These are phyloP conservation scores for Ustulina deusta DNA, from an alignment of 2,329 filamentous ascomycete species.

Conservation along the genomic window DNA sequence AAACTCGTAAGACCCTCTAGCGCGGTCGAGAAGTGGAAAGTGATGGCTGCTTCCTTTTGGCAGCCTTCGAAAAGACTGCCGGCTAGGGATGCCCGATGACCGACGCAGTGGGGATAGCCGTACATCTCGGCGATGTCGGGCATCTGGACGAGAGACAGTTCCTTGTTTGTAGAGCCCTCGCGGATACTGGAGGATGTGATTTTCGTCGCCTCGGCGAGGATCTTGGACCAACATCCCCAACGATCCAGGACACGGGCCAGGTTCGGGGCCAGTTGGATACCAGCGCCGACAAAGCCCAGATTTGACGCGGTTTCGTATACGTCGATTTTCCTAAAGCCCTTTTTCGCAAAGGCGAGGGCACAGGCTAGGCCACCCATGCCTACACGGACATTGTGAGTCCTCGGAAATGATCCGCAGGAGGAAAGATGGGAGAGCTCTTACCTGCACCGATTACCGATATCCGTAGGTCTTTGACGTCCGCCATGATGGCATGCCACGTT, in stretches of 20 bases:
- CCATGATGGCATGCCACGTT: conserved; percentile 44
- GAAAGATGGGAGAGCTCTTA: conserved; percentile 43
- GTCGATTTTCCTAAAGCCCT: conserved; percentile 78
- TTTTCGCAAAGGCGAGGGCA: conserved; percentile 79
- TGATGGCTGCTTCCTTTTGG: conserved; percentile 70
- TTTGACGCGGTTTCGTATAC: conserved; percentile 80
- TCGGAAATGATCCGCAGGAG: not conserved
- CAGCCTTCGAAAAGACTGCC: conserved; percentile 78
- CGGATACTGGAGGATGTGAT: conserved; percentile 79
- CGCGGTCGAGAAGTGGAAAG: conserved; percentile 74
- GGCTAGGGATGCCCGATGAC: conserved; percentile 79
- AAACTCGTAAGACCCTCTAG: conserved; percentile 70
- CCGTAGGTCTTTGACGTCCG: conserved; percentile 52
- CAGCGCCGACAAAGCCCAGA: conserved; percentile 85
- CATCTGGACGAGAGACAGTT: conserved; percentile 78
- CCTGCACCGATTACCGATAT: conserved; percentile 63
- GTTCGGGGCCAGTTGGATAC: conserved; percentile 86
- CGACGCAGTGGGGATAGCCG: conserved; percentile 82
- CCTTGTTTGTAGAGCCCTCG: conserved; percentile 75
- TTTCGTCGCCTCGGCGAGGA: conserved; percentile 77
- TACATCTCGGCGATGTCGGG: conserved; percentile 75
- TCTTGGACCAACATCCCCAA: conserved; percentile 74
- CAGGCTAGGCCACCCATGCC: conserved; percentile 83
- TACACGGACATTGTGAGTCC: conserved; percentile 47
- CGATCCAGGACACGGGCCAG: conserved; percentile 80